Conservation (phyloP, 129 eudicot species). For the Saposhnikovia divaricata region DNA sequence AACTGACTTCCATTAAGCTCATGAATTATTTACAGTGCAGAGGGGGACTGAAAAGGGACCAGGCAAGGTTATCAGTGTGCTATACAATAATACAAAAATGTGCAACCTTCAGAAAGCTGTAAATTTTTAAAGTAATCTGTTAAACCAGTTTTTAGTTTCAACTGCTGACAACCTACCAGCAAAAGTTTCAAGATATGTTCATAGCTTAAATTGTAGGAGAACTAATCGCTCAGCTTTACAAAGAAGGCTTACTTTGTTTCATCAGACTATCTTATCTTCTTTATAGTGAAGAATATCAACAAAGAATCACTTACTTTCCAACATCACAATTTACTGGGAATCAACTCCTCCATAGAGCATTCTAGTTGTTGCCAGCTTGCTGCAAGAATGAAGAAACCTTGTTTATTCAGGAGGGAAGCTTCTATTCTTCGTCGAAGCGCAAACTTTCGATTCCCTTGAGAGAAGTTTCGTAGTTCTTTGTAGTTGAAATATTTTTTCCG, state of each 20-base stretch:
- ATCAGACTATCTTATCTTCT: neutral
- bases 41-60: neutral
- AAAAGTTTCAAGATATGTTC: neutral
- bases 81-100: neutral
- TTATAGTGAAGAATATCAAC: conserved; percentile 12
- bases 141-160: neutral
- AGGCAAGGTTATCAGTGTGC: neutral
- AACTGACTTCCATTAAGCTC: neutral
- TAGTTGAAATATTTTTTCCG: conserved; percentile 35
- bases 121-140: neutral
- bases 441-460: conserved; percentile 70
- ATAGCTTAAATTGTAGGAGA: neutral
- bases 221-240: neutral
- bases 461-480: conserved; percentile 61
- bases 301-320: neutral
- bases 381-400: conserved; percentile 23
- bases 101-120: neutral
- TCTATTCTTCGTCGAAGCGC: conserved; percentile 64
- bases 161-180: neutral
- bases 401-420: conserved; percentile 25
- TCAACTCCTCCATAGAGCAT: neutral
- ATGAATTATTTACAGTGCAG: neutral
- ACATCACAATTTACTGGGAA: conserved; percentile 5
- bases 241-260: neutral
- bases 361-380: conserved; percentile 13